Base-by-base conservation (phyloP, 176 grass and related monocot genomes). In the Aegilops speltoides region DNA sequence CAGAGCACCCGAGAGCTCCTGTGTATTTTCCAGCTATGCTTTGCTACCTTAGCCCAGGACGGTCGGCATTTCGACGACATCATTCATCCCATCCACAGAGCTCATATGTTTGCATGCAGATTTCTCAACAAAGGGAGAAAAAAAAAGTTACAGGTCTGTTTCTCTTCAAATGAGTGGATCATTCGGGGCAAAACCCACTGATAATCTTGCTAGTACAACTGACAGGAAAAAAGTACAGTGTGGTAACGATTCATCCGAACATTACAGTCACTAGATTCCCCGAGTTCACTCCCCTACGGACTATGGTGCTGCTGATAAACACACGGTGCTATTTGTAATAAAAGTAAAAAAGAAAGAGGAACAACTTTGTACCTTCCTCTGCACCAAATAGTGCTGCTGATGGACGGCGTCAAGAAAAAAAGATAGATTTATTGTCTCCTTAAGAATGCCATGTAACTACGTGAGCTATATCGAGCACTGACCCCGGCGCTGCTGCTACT, bases 401-500 rank as follows among this genome's bases (percentile, higher is more conserved):
- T 26, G 65, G 50, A 78, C 29, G 16, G 29, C 34, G 26, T 74
- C 41, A 40, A 84, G 46, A 43, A 71, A 83, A 54, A 54, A 33
- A 56, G 32, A 83, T 23, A 32, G 29, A 1, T 11, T 45, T n/a
- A 67, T 57, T 61, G 41, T 80, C 15, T 25, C 10, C 16, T 48
- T 8, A 84, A 67, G 37, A 83, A 71, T 59, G 52, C 9, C 43
- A 3, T 59, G 43, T 31, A 67, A 16, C 40, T 67, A 85, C 33
- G 64, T 31, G 33, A 71, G 24, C 12, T 79, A 81, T 79, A 34
- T 4, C 3, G 3, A 66, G 61, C 29, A 59, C 2, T 13, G 66
- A 90, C 32, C 57, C 2, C 6, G 29, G 41, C 41, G 43, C 3
- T 1, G 50, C 50, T 37, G 68, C 76, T 91, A 91, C 85, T 91